Percentiles rank a stretch among this genome's conserved stretches.
These are phyloP conservation scores for Pleurotus salmoneostramineus DNA, from an alignment of 768 basidiomycete genomes.

Conservation along the genomic window DNA sequence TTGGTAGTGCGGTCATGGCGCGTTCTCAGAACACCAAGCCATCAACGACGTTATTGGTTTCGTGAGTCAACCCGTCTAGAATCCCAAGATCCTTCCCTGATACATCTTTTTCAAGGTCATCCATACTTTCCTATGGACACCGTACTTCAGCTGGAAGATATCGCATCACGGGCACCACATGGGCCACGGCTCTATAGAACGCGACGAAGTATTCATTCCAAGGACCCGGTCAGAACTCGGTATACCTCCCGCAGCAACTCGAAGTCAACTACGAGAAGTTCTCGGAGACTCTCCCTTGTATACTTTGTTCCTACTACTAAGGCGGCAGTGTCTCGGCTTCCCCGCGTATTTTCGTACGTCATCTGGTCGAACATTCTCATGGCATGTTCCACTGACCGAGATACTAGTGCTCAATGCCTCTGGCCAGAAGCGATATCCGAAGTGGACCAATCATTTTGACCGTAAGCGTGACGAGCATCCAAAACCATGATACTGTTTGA, in stretches of 20 bases:
- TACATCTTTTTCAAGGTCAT: constrained; percentile 10
- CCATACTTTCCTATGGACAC: constrained; percentile 29
- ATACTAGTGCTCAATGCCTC: constrained; percentile 60
- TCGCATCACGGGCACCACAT: constrained; percentile 46
- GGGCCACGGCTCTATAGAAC: constrained; percentile 52
- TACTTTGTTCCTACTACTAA: not conserved
- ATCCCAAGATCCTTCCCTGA: not conserved
- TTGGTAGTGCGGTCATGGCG: not conserved
- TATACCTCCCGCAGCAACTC: not conserved
- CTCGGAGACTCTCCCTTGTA: not conserved
- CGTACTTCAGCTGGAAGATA: constrained; percentile 49
- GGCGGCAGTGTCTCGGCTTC: not conserved
- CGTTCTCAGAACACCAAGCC: not conserved
- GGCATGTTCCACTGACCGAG: no score
- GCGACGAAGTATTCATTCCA: constrained; percentile 42
- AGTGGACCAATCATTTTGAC: constrained; percentile 51
- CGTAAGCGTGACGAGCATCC: constrained; percentile 19
- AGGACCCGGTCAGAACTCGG: not conserved
- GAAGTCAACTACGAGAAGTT: not conserved
- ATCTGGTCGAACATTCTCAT: constrained; percentile 39
- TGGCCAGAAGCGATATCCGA: constrained; percentile 62
- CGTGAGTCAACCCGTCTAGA: not conserved
- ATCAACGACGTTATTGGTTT: not conserved
- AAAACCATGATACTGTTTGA: not conserved
- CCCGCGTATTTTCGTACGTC: not conserved